Base-by-base conservation (phyloP, 192 early-diverging fungal species). In the Spizellomyces sp. region DNA sequence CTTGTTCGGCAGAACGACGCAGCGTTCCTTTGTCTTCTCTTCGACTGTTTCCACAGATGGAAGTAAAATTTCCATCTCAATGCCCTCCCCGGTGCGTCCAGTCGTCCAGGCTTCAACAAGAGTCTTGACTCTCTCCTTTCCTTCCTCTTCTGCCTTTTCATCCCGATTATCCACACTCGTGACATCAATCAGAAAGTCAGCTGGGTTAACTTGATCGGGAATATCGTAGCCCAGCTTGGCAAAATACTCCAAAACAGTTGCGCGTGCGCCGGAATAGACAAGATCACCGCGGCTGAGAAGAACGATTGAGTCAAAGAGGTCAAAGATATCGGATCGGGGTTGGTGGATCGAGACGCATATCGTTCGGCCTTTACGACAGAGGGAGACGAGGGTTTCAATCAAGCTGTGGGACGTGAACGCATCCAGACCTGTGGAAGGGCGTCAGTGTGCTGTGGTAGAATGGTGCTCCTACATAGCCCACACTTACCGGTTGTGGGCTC, bases 291-390 rank as follows among this genome's bases (percentile, higher is more conserved):
- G 79, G 54, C 90, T 83, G 45, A 95, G 76, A 45, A 96, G 78
- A 17, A 94, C 86, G 22, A 96, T 86, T 67, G 86, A 83, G 81
- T 96, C 91, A 75, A 96, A 94, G 8, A 88, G 85, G 22, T 83
- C 78, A 80, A 95, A 95, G 62, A 93, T 90, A 64, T 92, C 88
- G 7, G 89, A 89, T 44, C 87, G 88, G 42, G 95, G 95, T 75
- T 96, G 95, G 69, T 97, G 95, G 67, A 97, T 94, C 3, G 92
- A 90, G 74, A 93, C 85, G 50, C 95, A 76, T 12, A 95, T 90
- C 5, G 92, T 81, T 41, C 82, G 73, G 41, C 74, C 75, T 52
- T 71, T 45, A 46, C 73, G 47, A 58, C 74, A 70, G 7, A 83
- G 75, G 12, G 56, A 48, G 5, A 77, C 74, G 22, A 86, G 78